Evolutionary conservation across 352 stramenopile genomes (phyloP), one percentile per base, ranked within the genome.

Genomic region (Pythium brachiatum): DNA sequence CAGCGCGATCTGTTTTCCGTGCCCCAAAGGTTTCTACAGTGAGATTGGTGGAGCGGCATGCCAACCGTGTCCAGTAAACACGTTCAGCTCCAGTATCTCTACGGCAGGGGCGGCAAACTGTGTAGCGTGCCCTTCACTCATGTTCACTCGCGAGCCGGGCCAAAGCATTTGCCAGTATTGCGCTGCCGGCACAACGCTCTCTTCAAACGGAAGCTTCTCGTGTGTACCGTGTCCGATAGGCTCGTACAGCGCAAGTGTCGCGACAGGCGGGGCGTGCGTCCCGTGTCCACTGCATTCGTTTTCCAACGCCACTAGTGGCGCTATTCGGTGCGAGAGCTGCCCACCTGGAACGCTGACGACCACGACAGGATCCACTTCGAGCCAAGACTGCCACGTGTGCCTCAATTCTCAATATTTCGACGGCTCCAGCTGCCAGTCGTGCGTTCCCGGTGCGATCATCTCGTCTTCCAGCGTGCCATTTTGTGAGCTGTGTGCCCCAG

Each of bases 21-120:
- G 83, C 39, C 79, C 81, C 0, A 59, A 65, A 53, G 83, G 83
- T 6, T 88, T 84, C 60, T 88, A 76, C 69, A 90, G 81, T 51
- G 73, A 78, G 52, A n/a, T 21, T 2, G 68, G 72, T 1, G 66
- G 64, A 13, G 53, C 62, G 0, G 29, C 21, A 5, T 92, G 83
- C 25, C 57, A 59, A 0, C 51, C 74, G 11, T 92, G 83, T 31
- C 76, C 81, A 23, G 26, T 72, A 4, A 86, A 86, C 44, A 89
- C 77, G 0, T 86, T 70, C 52, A 82, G 68, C 32, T 50, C 53
- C 13, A 52, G 53, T 0, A 54, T 83, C 18, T 56, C 66, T 1
- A 51, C 62, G 0, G 57, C 67, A 7, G 54, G 65, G 18, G 52
- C 46, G 18, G 57, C 72, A 0, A 56, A 34, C 7, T 91, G 81